Percentiles rank a stretch among this genome's conserved stretches.
phyloP scores from a whole-genome alignment of 352 stramenopile species.

The Hyaloperonospora arabidopsidis region DNA sequence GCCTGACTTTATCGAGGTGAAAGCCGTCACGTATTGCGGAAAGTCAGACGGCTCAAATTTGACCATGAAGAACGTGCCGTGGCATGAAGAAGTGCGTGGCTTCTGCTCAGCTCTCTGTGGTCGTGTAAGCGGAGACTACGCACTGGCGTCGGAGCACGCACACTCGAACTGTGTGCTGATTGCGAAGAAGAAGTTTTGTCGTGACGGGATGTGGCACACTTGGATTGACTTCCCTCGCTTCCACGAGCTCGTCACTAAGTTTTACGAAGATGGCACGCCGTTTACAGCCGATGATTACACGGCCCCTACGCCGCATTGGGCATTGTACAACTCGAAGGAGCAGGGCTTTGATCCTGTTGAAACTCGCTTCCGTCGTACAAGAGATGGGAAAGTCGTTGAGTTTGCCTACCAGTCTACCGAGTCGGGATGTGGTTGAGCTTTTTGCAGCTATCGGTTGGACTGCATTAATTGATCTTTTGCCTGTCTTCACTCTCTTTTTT shows the following conservation, averaged over 20 bases:
- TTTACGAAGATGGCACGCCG: slow-evolving; percentile 68
- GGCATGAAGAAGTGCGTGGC: slow-evolving; percentile 94
- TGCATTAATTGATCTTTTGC: too few species aligned
- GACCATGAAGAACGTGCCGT: slow-evolving; percentile 97
- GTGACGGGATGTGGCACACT: slow-evolving; percentile 92
- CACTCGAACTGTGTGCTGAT: slow-evolving; percentile 95
- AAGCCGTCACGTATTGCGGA: slow-evolving; percentile 97
- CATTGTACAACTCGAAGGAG: slow-evolving; percentile 91
- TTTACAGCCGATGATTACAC: slow-evolving; percentile 94
- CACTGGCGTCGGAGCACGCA: slow-evolving; percentile 91
- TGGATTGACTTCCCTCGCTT: slow-evolving; percentile 99
- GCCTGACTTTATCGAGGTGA: slow-evolving; percentile 93
- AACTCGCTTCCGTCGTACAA: slow-evolving; percentile 80
- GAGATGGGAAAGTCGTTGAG: slow-evolving; percentile 82
- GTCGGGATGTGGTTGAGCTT: slow-evolving; percentile 67
- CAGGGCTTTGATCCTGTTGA: slow-evolving; percentile 96
- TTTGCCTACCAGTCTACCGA: slow-evolving; percentile 78
- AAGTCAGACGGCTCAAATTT: slow-evolving; percentile 96
- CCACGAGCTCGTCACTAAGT: slow-evolving; percentile 79
- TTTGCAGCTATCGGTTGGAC: background rate
- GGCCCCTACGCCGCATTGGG: slow-evolving; percentile 91
- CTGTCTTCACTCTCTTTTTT: too few species aligned
- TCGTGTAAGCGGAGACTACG: slow-evolving; percentile 84
- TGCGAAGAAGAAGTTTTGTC: slow-evolving; percentile 85
- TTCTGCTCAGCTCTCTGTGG: slow-evolving; percentile 83